These are phyloP conservation scores for Lathyrus aphaca DNA, from an alignment of 306 rosid species.

Conservation along the genomic window DNA sequence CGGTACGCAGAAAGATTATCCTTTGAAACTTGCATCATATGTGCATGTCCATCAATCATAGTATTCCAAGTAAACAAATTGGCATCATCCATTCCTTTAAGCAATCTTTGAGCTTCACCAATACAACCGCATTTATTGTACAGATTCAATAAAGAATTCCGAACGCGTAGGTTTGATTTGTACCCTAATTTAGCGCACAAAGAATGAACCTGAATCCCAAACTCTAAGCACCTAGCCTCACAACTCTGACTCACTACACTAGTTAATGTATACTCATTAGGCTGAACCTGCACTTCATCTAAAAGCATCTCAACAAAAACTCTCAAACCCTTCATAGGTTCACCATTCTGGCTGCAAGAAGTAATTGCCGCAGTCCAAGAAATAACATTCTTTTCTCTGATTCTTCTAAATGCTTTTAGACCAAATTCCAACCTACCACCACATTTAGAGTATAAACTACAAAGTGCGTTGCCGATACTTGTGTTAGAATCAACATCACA, in stretches of 20 bases:
- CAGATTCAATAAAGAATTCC: constrained; percentile 69
- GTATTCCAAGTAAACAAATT: constrained; percentile 87
- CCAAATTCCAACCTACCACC: constrained; percentile 55
- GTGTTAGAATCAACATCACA: constrained; percentile 65
- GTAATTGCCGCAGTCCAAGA: constrained; percentile 85
- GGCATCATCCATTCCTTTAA: constrained; percentile 53
- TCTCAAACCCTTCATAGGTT: constrained; percentile 57
- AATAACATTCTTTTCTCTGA: constrained; percentile 69
- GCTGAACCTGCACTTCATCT: constrained; percentile 53
- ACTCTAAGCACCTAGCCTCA: constrained; percentile 48
- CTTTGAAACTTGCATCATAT: constrained; percentile 64
- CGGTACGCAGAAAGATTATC: constrained; percentile 62
- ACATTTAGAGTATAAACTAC: constrained; percentile 79
- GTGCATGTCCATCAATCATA: constrained; percentile 82
- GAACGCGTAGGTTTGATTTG: constrained; percentile 56
- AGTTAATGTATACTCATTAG: constrained; percentile 79
- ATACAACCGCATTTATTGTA: constrained; percentile 75
- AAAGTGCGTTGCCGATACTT: constrained; percentile 79
- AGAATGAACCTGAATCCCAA: constrained; percentile 73
- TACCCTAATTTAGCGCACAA: constrained; percentile 65
- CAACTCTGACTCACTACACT: constrained; percentile 76
- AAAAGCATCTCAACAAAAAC: constrained; percentile 65
- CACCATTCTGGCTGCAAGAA: constrained; percentile 73
- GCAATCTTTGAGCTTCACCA: constrained; percentile 63
- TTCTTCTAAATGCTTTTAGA: constrained; percentile 60